These are phyloP conservation scores for Margaritispora aquatica DNA, from an alignment of 495 filamentous ascomycete genomes.

Conservation along the genomic window DNA sequence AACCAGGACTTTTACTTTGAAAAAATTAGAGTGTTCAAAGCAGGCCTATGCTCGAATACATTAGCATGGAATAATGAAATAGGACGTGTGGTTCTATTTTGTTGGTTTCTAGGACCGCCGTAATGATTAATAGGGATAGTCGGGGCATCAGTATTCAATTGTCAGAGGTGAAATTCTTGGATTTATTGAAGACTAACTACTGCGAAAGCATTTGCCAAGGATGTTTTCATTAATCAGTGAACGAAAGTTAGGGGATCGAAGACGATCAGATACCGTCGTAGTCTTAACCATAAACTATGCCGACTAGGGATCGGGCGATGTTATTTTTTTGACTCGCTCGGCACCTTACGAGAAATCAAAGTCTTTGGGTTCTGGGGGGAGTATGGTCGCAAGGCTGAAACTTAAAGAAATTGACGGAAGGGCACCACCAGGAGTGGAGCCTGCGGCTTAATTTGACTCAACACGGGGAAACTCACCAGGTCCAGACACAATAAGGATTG, in stretches of 20 bases:
- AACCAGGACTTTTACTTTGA: conserved; percentile 66
- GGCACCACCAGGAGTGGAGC: conserved; percentile 54
- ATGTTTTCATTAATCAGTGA: conserved; percentile 73
- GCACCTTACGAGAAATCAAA: conserved; percentile 73
- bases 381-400: conserved; percentile 69
- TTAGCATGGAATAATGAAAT: conserved; percentile 74
- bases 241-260: conserved; percentile 73
- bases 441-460: conserved; percentile 67
- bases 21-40: conserved; percentile 58
- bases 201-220: conserved; percentile 68
- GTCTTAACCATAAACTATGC: conserved; percentile 73
- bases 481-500: conserved; percentile 63
- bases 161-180: conserved; percentile 71
- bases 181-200: conserved; percentile 68
- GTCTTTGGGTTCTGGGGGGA: conserved; percentile 67
- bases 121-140: conserved; percentile 71
- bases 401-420: conserved; percentile 66
- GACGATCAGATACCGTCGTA: conserved; percentile 72
- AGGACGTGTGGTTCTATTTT: conserved; percentile 65
- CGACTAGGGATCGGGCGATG: conserved; percentile 64
- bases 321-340: conserved; percentile 64
- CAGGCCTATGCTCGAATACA: conserved; percentile 68
- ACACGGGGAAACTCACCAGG: conserved; percentile 63
- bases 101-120: conserved; percentile 62
- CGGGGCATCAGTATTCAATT: conserved; percentile 64